These are phyloP conservation scores for Paraleonurus japonicus DNA, from an alignment of 257 asterid genomes.

Conservation along the genomic window DNA sequence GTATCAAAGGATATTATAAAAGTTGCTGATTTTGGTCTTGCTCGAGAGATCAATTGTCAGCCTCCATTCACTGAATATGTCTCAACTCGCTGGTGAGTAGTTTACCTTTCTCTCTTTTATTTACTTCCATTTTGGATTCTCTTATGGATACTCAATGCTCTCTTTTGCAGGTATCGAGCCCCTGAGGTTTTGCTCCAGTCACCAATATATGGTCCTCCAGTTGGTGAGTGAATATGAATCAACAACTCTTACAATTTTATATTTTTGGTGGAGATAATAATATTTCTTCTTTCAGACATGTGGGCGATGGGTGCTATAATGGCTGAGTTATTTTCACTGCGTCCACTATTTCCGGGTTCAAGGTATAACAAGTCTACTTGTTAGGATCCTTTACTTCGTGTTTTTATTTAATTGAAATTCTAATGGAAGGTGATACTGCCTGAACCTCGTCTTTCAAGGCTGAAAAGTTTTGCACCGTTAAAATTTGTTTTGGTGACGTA, in stretches of 20 bases:
- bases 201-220: slow-evolving; percentile 54
- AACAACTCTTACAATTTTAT: not conserved
- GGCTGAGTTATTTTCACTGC: slow-evolving; percentile 65
- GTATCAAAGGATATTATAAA: slow-evolving; percentile 55
- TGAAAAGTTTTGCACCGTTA: no score
- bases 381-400: not conserved
- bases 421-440: slow-evolving; percentile 11
- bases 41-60: slow-evolving; percentile 58
- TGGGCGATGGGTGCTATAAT: slow-evolving; percentile 90
- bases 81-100: slow-evolving; percentile 68
- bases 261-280: not conserved
- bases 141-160: slow-evolving; percentile 15
- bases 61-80: slow-evolving; percentile 75
- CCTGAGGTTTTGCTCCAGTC: slow-evolving; percentile 74
- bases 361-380: slow-evolving; percentile 37
- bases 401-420: slow-evolving; percentile 11
- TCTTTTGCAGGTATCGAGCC: slow-evolving; percentile 61
- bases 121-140: not conserved
- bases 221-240: slow-evolving; percentile 45
- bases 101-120: not conserved
- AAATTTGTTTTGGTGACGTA: no score
- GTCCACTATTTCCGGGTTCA: slow-evolving; percentile 69
- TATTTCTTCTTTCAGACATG: slow-evolving; percentile 49
- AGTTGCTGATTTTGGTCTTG: slow-evolving; percentile 71
- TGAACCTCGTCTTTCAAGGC: no score